Evolutionary conservation across 2,329 filamentous ascomycete species (phyloP), one percentile per base, ranked within the genome.

Genomic region (Colletotrichum lindemuthianum): DNA sequence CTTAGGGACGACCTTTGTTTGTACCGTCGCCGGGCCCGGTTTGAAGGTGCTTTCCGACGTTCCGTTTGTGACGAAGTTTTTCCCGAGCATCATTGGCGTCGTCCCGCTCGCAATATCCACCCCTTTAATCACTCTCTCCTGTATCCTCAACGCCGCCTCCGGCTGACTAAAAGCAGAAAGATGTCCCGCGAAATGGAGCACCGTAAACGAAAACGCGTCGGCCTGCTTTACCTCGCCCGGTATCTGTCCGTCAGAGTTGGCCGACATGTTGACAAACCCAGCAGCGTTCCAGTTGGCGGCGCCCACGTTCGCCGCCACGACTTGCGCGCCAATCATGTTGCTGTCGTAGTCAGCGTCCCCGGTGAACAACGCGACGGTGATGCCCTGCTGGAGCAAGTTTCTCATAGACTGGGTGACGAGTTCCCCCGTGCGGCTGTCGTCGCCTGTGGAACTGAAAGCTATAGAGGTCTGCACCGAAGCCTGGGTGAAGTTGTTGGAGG

Each of bases 271-370:
- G 1, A 64, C 56, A 41, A 64, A 59, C n/a, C 60, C 60, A 8
- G 60, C 48, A 8, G 34, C 15, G 2, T 36, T 49, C 55, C 56
- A 64, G 7, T 60, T 60, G 1, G 55, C 43, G 1, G 60, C 48
- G 12, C 48, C 48, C 7, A 64, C 36, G 36, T 53, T 40, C 12
- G 36, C 43, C 1, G 60, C 56, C 0, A 64, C 60, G 13, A 54
- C 39, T 9, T 60, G 24, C 0, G 56, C 60, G 32, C 60, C 60
- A 2, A 60, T 60, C 0, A 64, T 40, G 50, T 64, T 64, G 37
- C 60, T 60, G 13, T 64, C 60, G 10, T 64, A 64, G 37, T 64
- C 60, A 5, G 60, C 60, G 13, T 64, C 60, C 6, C 60, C 60
- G 0, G 32, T 40, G 16, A 64, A 64, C 1, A 64, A 34, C n/a